phyloP scores from a whole-genome alignment of 352 stramenopile species.

The Thalassiosira ordinaria region DNA sequence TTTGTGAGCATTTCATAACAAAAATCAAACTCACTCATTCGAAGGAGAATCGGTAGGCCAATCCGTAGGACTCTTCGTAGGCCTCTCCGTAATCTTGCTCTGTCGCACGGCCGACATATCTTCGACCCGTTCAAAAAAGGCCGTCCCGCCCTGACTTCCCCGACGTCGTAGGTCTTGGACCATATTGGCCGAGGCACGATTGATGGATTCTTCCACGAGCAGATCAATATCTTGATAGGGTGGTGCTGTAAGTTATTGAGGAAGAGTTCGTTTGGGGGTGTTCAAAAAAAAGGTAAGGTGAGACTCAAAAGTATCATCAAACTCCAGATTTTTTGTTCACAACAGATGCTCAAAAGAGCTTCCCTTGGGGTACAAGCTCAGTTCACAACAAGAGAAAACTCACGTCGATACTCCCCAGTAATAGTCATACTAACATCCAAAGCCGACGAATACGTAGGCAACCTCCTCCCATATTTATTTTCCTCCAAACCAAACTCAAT shows the following conservation, averaged over 20 bases:
- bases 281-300: no score
- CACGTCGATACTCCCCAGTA: slow-evolving; percentile 16
- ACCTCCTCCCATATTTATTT: neutral
- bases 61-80: neutral
- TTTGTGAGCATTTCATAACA: no score
- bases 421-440: slow-evolving; percentile 22
- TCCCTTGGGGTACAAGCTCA: no score
- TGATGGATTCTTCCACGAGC: slow-evolving; percentile 14
- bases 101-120: neutral
- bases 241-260: no score
- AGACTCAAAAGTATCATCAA: no score
- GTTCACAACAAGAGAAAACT: no score
- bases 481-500: neutral
- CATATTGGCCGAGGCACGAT: neutral
- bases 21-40: no score
- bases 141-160: neutral
- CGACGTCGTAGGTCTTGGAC: neutral
- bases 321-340: no score
- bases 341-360: no score
- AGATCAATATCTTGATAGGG: slow-evolving; percentile 12
- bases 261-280: no score
- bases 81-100: neutral
- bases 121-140: slow-evolving; percentile 11
- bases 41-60: no score
- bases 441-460: slow-evolving; percentile 7